Percentiles rank a stretch among this genome's conserved stretches.
phyloP scores from a whole-genome alignment of 768 basidiomycete species.

The Pleurotus pulmonarius region DNA sequence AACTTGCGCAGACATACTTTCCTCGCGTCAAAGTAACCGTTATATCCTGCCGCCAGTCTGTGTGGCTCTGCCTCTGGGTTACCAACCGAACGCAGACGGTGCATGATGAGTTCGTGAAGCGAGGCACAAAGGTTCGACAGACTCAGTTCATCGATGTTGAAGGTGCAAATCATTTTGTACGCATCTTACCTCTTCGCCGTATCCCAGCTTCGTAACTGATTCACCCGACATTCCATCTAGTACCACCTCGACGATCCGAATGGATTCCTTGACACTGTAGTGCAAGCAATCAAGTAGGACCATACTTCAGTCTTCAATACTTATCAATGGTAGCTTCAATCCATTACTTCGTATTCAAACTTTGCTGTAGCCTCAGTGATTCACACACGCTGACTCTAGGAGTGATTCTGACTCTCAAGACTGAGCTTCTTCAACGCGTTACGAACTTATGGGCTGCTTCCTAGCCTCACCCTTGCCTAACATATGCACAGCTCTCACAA shows the following conservation, averaged over 20 bases:
- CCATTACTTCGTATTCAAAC: neutral
- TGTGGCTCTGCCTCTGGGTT: slow-evolving; percentile 22
- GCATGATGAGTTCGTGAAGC: slow-evolving; percentile 14
- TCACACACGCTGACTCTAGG: no score
- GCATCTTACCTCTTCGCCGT: slow-evolving; percentile 6
- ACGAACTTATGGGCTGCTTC: no score
- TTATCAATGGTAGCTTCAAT: neutral
- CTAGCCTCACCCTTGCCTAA: no score
- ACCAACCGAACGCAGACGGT: slow-evolving; percentile 13
- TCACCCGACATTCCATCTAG: neutral
- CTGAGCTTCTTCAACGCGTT: no score
- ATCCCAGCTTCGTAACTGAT: neutral
- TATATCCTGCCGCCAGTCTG: slow-evolving; percentile 17
- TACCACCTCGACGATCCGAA: neutral
- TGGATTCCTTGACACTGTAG: neutral
- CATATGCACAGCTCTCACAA: no score
- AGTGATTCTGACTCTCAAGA: no score
- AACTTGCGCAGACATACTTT: slow-evolving; percentile 9
- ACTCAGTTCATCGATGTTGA: slow-evolving; percentile 20
- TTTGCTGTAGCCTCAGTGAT: no score
- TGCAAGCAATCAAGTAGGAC: neutral
- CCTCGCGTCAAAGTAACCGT: slow-evolving; percentile 19
- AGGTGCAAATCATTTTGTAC: slow-evolving; percentile 32
- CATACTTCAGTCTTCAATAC: neutral
- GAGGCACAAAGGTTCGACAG: slow-evolving; percentile 17